Percentiles rank a stretch among this genome's conserved stretches.
Conservation (phyloP, 345 rosid genomes). For the Moricandia arvensis region DNA sequence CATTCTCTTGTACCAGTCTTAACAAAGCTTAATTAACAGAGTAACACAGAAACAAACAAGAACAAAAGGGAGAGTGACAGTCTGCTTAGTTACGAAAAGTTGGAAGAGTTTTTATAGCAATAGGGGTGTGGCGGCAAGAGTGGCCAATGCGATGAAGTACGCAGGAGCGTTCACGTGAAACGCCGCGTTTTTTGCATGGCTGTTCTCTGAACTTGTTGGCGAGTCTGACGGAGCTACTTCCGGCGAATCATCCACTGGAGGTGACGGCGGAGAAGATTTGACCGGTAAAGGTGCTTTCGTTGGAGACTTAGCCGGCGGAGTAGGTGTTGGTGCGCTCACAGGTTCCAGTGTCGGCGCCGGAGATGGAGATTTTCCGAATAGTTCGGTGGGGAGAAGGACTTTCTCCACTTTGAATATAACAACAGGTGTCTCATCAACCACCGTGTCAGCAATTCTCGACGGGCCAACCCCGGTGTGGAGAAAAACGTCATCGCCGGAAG, state of each 20-base stretch:
- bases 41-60: background rate
- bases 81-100: conserved; percentile 7
- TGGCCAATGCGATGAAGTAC: conserved; percentile 38
- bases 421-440: conserved; percentile 68
- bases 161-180: conserved; percentile 47
- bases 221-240: conserved; percentile 60
- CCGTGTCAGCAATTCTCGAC: conserved; percentile 71
- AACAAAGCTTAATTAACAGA: conserved; percentile 12
- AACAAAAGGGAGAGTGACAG: conserved; percentile 6
- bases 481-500: conserved; percentile 68
- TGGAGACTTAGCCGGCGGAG: conserved; percentile 24
- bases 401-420: conserved; percentile 72
- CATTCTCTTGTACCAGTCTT: conserved; percentile 1
- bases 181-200: conserved; percentile 47
- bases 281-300: conserved; percentile 61
- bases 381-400: conserved; percentile 67
- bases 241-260: conserved; percentile 48
- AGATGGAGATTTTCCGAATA: conserved; percentile 71
- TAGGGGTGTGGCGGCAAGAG: conserved; percentile 26
- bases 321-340: conserved; percentile 51
- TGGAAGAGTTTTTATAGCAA: background rate
- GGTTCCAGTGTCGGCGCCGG: conserved; percentile 67
- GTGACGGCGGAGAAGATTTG: conserved; percentile 84
- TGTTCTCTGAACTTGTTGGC: conserved; percentile 51
- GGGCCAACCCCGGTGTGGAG: conserved; percentile 70